Percentiles rank a stretch among this genome's conserved stretches.
Evolutionary conservation across 371 early-diverging fungal species (phyloP).

Genomic region (Basidiobolus meristosporus): DNA sequence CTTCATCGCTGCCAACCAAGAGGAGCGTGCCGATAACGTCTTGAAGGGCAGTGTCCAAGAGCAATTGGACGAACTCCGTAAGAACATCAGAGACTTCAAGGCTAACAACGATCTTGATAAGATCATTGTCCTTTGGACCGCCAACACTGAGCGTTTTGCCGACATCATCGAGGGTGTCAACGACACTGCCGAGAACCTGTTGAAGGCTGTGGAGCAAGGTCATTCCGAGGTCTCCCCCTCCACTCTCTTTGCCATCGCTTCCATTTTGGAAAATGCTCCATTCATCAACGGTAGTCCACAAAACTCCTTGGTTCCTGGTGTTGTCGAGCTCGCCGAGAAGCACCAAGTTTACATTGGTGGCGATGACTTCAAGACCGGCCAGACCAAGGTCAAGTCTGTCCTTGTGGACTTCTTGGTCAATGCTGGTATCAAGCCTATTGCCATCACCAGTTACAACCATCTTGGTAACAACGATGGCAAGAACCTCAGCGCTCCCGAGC

Average conservation of each 20-base stretch:
- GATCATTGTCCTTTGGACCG: constrained; percentile 94
- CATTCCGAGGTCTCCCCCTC: constrained; percentile 88
- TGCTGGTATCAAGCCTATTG: constrained; percentile 94
- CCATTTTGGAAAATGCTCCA: constrained; percentile 80
- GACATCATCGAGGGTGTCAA: constrained; percentile 75
- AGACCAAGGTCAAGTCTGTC: constrained; percentile 96
- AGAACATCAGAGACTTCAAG: constrained; percentile 89
- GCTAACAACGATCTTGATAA: constrained; percentile 63
- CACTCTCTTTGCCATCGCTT: constrained; percentile 90
- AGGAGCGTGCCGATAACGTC: constrained; percentile 85
- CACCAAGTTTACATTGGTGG: constrained; percentile 83
- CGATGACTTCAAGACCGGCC: constrained; percentile 97
- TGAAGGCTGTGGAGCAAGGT: constrained; percentile 51
- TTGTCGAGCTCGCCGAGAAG: constrained; percentile 71
- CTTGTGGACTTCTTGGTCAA: constrained; percentile 92
- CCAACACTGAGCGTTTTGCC: constrained; percentile 89
- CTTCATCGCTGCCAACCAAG: constrained; percentile 92
- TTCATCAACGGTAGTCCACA: constrained; percentile 97
- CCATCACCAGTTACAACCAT: constrained; percentile 94
- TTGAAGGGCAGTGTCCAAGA: constrained; percentile 69
- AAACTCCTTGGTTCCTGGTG: constrained; percentile 94
- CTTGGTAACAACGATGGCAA: constrained; percentile 97
- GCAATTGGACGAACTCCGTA: constrained; percentile 76
- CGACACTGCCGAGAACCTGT: constrained; percentile 84
- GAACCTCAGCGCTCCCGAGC: constrained; percentile 89